Conservation (phyloP, 805 yeast species). For the Yamadazyma sp. region DNA sequence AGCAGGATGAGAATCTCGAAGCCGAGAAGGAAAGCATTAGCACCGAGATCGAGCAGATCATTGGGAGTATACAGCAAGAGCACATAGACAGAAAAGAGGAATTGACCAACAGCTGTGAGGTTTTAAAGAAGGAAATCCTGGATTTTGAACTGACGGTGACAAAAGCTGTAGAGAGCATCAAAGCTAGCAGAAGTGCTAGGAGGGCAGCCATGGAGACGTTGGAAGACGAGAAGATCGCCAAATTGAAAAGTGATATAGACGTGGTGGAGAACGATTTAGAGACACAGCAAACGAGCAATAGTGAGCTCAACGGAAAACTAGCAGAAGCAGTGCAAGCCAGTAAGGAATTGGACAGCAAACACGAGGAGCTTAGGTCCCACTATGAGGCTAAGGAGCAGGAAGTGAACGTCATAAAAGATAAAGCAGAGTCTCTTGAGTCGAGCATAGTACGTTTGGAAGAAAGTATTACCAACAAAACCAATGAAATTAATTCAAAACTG, state of each 20-base stretch:
- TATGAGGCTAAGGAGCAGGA: constrained; percentile 7
- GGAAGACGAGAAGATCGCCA: constrained; percentile 8
- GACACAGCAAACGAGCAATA: not conserved
- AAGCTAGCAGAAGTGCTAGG: not conserved
- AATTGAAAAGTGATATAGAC: constrained; percentile 11
- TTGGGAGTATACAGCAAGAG: constrained; percentile 31
- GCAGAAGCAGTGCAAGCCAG: constrained; percentile 26
- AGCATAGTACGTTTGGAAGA: constrained; percentile 48
- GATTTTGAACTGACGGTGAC: not conserved
- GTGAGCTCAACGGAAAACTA: not conserved
- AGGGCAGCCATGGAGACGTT: constrained; percentile 8
- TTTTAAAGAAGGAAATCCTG: constrained; percentile 15
- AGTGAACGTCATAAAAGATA: constrained; percentile 4
- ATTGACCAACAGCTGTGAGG: constrained; percentile 17
- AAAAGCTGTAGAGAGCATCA: constrained; percentile 6
- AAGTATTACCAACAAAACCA: constrained; percentile 11
- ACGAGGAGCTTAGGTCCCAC: not conserved
- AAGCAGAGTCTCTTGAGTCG: constrained; percentile 7
- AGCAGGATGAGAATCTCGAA: constrained; percentile 22
- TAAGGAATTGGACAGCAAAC: not conserved
- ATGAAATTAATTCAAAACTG: constrained; percentile 5
- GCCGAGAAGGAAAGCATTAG: constrained; percentile 28
- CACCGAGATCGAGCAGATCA: constrained; percentile 37
- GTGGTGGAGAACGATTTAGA: not conserved
- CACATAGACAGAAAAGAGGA: constrained; percentile 28